These are phyloP conservation scores for Kalanchoe fedtschenkoi DNA, from an alignment of 164 flowering plant species.

Conservation along the genomic window DNA sequence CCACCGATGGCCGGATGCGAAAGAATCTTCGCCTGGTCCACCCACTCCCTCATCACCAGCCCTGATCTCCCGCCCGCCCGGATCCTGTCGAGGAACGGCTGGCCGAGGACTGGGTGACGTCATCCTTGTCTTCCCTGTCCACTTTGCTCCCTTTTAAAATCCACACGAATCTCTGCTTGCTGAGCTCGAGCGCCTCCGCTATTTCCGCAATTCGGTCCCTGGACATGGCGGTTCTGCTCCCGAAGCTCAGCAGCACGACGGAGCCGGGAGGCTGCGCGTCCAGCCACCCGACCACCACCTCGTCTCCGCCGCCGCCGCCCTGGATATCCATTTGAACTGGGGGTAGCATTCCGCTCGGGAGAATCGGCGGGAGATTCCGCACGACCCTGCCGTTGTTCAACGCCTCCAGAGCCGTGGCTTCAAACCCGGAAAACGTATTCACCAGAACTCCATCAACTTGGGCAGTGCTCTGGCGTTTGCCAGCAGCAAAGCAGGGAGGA, in stretches of 20 bases:
- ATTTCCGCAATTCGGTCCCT: slow-evolving; percentile 36
- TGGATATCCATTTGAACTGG: slow-evolving; percentile 13
- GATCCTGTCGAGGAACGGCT: slow-evolving; percentile 14
- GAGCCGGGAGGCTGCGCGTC: slow-evolving; percentile 29
- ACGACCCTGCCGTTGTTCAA: slow-evolving; percentile 22
- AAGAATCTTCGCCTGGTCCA: slow-evolving; percentile 17
- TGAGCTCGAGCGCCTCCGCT: slow-evolving; percentile 26
- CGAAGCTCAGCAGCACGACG: slow-evolving; percentile 44
- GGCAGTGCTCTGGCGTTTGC: slow-evolving; percentile 15
- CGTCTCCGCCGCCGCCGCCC: no score
- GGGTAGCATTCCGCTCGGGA: slow-evolving; percentile 33
- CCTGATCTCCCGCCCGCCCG: slow-evolving; percentile 14
- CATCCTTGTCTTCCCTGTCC: slow-evolving; percentile 28
- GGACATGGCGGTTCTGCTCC: slow-evolving; percentile 35
- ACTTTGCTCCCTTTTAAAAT: slow-evolving; percentile 32
- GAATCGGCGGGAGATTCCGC: slow-evolving; percentile 21
- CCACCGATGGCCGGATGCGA: slow-evolving; percentile 22
- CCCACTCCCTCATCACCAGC: slow-evolving; percentile 20
- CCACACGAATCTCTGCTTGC: slow-evolving; percentile 36
- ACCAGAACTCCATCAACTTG: slow-evolving; percentile 26
- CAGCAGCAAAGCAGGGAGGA: slow-evolving; percentile 13
- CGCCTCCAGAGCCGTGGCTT: slow-evolving; percentile 22
- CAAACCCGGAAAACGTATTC: slow-evolving; percentile 29
- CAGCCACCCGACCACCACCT: slow-evolving; percentile 39
- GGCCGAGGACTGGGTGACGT: slow-evolving; percentile 18